These are phyloP conservation scores for Geotrichum phurueaensis DNA, from an alignment of 1,139 yeast genomes.

Conservation along the genomic window DNA sequence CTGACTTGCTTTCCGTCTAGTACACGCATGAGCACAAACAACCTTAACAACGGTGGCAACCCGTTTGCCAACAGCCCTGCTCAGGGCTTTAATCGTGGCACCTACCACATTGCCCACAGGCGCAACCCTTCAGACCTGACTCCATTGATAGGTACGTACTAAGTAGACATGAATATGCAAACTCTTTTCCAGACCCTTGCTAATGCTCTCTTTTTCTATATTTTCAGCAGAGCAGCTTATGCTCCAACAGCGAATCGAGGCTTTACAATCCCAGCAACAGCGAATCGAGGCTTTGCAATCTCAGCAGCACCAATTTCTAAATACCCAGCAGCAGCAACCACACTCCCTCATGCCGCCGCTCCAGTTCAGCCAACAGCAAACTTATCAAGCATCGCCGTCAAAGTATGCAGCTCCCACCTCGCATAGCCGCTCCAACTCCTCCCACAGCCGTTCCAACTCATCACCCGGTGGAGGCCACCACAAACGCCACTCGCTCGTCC, in stretches of 20 bases:
- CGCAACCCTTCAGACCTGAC: constrained; percentile 91
- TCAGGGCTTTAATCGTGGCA: constrained; percentile 13
- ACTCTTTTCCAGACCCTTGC: neutral
- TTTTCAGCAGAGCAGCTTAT: constrained; percentile 69
- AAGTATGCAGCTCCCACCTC: constrained; percentile 1
- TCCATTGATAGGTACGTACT: constrained; percentile 62
- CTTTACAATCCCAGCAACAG: constrained; percentile 38
- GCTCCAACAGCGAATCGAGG: constrained; percentile 82
- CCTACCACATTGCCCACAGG: constrained; percentile 82
- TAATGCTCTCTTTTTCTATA: neutral
- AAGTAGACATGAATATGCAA: neutral
- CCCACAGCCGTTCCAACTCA: constrained; percentile 1
- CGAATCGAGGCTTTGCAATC: constrained; percentile 45
- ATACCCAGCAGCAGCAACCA: constrained; percentile 43
- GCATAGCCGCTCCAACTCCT: neutral
- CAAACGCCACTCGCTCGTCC: constrained; percentile 85
- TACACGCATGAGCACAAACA: constrained; percentile 1
- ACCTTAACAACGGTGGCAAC: constrained; percentile 17
- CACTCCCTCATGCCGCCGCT: neutral
- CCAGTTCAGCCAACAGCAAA: constrained; percentile 10
- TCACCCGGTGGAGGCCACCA: constrained; percentile 55
- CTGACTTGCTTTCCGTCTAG: neutral
- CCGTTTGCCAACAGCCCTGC: constrained; percentile 1
- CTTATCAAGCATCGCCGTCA: constrained; percentile 6
- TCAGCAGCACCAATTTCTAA: constrained; percentile 82